phyloP scores from a whole-genome alignment of 495 filamentous ascomycete species.

The Schizothecium vesticola region DNA sequence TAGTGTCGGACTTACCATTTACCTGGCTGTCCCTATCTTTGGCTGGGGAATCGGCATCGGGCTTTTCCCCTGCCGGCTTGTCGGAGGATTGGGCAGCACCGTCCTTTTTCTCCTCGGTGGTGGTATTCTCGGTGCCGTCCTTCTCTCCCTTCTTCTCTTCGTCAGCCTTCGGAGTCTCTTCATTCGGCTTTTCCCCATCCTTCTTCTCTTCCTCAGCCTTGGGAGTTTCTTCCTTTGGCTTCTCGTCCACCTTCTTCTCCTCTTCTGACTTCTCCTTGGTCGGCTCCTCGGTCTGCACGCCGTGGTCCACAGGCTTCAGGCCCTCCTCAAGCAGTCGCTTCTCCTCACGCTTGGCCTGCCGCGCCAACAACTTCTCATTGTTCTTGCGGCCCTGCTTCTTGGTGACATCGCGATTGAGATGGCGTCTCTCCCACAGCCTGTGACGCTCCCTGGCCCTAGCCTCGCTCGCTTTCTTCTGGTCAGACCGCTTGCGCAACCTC shows the following conservation, averaged over 20 bases:
- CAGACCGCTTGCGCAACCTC: constrained; percentile 44
- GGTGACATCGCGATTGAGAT: constrained; percentile 40
- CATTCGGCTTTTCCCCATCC: background rate
- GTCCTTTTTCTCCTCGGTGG: constrained; percentile 7
- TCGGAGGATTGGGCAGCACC: background rate
- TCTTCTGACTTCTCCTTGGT: constrained; percentile 27
- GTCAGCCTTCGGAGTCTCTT: constrained; percentile 9
- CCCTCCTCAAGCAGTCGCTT: constrained; percentile 37
- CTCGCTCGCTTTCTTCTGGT: constrained; percentile 45
- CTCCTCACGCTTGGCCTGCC: constrained; percentile 29
- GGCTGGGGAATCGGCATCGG: constrained; percentile 23
- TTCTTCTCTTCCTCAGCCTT: constrained; percentile 8
- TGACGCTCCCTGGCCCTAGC: constrained; percentile 41
- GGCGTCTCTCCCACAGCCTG: constrained; percentile 45
- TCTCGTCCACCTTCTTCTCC: constrained; percentile 24
- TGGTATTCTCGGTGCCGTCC: background rate
- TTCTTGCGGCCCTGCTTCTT: constrained; percentile 45
- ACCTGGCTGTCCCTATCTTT: constrained; percentile 18
- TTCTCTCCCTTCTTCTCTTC: constrained; percentile 23
- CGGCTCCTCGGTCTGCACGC: constrained; percentile 35
- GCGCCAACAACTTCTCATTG: constrained; percentile 34
- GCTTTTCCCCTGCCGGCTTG: background rate
- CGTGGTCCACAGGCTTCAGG: constrained; percentile 35
- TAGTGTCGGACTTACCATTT: constrained; percentile 11
- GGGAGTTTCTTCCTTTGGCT: constrained; percentile 21